phyloP scores from a whole-genome alignment of 495 filamentous ascomycete genomes.

The Penicillium turbatum region DNA sequence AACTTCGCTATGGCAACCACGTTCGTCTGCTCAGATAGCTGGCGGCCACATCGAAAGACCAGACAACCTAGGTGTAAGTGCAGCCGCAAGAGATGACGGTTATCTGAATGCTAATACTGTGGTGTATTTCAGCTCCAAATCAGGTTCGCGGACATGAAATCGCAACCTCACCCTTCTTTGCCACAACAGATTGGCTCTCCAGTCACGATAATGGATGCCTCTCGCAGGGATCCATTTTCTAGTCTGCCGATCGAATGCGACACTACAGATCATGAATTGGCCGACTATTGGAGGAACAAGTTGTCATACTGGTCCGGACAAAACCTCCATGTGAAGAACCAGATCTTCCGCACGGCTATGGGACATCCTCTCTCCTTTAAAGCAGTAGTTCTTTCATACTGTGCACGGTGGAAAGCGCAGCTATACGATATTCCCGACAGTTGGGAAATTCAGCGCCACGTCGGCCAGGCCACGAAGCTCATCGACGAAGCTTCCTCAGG shows the following conservation, averaged over 20 bases:
- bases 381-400: slow-evolving; percentile 37
- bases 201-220: slow-evolving; percentile 30
- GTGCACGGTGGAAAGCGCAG: slow-evolving; percentile 37
- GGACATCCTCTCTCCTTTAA: slow-evolving; percentile 37
- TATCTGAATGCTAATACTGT: slow-evolving; percentile 4
- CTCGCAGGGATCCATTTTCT: slow-evolving; percentile 34
- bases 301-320: slow-evolving; percentile 46
- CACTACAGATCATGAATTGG: slow-evolving; percentile 29
- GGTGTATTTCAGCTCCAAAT: slow-evolving; percentile 18
- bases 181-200: slow-evolving; percentile 20
- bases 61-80: not conserved
- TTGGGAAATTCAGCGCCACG: slow-evolving; percentile 25
- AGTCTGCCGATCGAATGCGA: slow-evolving; percentile 24
- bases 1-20: slow-evolving; percentile 20
- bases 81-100: not conserved
- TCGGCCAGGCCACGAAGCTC: slow-evolving; percentile 20
- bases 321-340: slow-evolving; percentile 37
- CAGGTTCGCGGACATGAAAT: slow-evolving; percentile 14
- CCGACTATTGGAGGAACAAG: slow-evolving; percentile 35
- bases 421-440: slow-evolving; percentile 22
- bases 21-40: not conserved
- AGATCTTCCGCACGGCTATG: slow-evolving; percentile 36
- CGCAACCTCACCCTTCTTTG: slow-evolving; percentile 7
- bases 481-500: slow-evolving; percentile 27
- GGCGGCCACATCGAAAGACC: not conserved